Evolutionary conservation across 2,329 filamentous ascomycete species (phyloP).

Genomic region (Curvularia verruculosa): DNA sequence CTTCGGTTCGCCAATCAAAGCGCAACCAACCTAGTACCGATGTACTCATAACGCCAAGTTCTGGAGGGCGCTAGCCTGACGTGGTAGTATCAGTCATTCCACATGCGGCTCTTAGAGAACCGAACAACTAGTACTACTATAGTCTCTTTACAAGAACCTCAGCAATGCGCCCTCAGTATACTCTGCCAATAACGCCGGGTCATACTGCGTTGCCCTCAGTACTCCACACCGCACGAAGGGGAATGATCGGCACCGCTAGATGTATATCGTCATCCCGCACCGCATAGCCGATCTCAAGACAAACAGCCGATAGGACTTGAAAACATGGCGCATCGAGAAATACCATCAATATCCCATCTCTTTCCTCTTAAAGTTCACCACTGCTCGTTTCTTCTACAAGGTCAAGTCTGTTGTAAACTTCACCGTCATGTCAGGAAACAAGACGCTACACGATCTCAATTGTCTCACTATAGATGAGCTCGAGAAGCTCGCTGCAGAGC

Average conservation of each 20-base stretch:
- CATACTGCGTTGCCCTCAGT: not conserved
- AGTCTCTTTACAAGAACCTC: not conserved
- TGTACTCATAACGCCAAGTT: not conserved
- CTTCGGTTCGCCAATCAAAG: not conserved
- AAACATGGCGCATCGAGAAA: not conserved
- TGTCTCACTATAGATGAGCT: conserved; percentile 38
- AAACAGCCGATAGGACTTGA: not conserved
- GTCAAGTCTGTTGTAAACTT: not conserved
- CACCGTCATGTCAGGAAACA: conserved; percentile 21
- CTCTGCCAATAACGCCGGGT: not conserved
- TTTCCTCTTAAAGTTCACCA: not conserved
- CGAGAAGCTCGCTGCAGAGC: conserved; percentile 32
- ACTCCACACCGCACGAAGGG: conserved; percentile 13
- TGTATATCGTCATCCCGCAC: conserved; percentile 23
- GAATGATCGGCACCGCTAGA: conserved; percentile 16
- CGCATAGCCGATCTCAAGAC: conserved; percentile 14
- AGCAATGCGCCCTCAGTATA: not conserved
- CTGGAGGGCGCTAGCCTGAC: not conserved
- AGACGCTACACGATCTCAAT: conserved; percentile 28
- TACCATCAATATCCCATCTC: conserved; percentile 4
- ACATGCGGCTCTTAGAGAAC: not conserved
- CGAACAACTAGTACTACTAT: not conserved
- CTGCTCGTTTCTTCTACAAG: not conserved
- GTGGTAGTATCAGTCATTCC: not conserved
- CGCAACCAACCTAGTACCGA: not conserved